Percentiles rank a stretch among this genome's conserved stretches.
phyloP scores from a whole-genome alignment of 345 rosid genomes.

The Hirschfeldia incana region DNA sequence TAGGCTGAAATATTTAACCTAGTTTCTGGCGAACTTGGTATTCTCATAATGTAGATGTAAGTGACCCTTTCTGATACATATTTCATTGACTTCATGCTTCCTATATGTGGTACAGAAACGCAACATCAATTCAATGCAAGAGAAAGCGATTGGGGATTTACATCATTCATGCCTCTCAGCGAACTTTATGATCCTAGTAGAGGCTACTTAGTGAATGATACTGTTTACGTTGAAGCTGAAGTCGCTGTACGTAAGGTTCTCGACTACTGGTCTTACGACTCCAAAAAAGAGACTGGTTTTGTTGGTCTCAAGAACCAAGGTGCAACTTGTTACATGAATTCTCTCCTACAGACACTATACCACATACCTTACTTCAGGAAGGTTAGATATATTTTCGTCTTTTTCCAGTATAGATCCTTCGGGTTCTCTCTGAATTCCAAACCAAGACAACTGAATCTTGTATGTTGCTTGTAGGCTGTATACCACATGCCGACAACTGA shows the following conservation, averaged over 20 bases:
- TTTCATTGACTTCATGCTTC: conserved; percentile 20
- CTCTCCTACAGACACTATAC: conserved; percentile 87
- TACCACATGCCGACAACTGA: conserved; percentile 99
- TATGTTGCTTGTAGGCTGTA: conserved; percentile 65
- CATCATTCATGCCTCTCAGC: conserved; percentile 88
- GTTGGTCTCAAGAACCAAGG: conserved; percentile 99
- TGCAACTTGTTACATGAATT: conserved; percentile 98
- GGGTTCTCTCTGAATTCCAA: conserved; percentile 7
- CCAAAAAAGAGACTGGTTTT: conserved; percentile 93
- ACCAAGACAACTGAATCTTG: conserved; percentile 17
- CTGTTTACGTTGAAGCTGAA: conserved; percentile 83
- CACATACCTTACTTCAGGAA: conserved; percentile 97
- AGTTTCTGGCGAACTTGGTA: conserved; percentile 1
- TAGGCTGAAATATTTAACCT: not conserved
- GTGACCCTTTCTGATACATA: conserved; percentile 2
- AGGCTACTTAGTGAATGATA: conserved; percentile 83
- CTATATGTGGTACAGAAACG: conserved; percentile 59
- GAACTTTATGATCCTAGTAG: conserved; percentile 88
- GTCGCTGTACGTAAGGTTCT: conserved; percentile 74
- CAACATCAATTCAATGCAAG: conserved; percentile 91
- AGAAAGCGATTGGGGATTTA: conserved; percentile 97
- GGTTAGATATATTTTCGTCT: conserved; percentile 44
- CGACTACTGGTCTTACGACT: conserved; percentile 90
- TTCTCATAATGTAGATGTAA: conserved; percentile 5
- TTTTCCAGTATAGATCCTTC: conserved; percentile 1